A percentile compares a stretch with the other conserved stretches of the same genome.
phyloP scores from a whole-genome alignment of 176 grass and related monocot species.

The Zea luxurians region DNA sequence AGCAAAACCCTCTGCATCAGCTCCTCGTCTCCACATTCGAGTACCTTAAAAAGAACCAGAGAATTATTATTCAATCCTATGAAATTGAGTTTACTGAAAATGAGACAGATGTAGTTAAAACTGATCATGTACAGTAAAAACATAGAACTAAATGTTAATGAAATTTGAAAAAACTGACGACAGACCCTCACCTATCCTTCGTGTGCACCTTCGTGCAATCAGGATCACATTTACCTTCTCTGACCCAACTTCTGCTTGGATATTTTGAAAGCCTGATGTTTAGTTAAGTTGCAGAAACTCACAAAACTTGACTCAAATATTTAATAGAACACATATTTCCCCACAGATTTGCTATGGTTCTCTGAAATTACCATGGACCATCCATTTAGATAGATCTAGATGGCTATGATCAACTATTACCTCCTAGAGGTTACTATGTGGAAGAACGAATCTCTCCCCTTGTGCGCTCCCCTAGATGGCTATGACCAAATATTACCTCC shows the following conservation, averaged over 20 bases:
- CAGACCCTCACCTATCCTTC: slow-evolving; percentile 66
- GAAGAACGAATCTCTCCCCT: no score
- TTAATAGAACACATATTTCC: slow-evolving; percentile 1
- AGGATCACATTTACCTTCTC: slow-evolving; percentile 71
- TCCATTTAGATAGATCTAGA: no score
- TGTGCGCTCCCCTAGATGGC: no score
- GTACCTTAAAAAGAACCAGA: slow-evolving; percentile 57
- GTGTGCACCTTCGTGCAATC: slow-evolving; percentile 89
- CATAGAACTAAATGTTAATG: not conserved
- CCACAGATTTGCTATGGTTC: no score
- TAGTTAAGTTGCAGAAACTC: slow-evolving; percentile 57
- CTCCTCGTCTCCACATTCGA: slow-evolving; percentile 93
- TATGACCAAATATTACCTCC: no score
- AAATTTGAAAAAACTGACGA: not conserved
- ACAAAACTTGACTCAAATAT: not conserved
- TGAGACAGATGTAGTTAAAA: slow-evolving; percentile 1
- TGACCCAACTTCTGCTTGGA: slow-evolving; percentile 70
- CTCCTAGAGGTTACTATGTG: no score
- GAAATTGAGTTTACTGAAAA: slow-evolving; percentile 14
- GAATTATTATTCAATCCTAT: not conserved
- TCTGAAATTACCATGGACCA: no score
- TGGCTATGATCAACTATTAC: no score
- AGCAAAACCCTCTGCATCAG: slow-evolving; percentile 78
- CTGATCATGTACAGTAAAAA: not conserved
- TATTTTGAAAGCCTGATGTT: slow-evolving; percentile 75